Base-by-base conservation (phyloP, 768 basidiomycete genomes). In the Pulveroboletus sp. region DNA sequence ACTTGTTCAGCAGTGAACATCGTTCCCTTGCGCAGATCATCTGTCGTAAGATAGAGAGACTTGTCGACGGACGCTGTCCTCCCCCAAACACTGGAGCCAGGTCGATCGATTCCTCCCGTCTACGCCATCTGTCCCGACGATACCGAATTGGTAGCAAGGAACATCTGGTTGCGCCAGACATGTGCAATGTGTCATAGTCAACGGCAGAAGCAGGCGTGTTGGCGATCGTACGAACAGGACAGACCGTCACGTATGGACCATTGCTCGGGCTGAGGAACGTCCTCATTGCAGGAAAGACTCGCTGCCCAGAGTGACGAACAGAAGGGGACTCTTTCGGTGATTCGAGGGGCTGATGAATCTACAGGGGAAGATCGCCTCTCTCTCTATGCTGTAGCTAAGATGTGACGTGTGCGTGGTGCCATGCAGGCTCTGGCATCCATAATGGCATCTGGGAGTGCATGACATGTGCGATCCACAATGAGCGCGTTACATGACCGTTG, bases 141-240 rank as follows among this genome's bases (percentile, higher is more conserved):
- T 10, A 12, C 77, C 77, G 40, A 77, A 78, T 61, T 85, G 17
- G 82, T 83, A 3, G 82, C 81, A 17, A 86, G 71, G 66, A 84
- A 85, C 17, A 81, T 78, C 12, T 77, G 66, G 46, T 56, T 58
- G 14, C 76, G 66, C 66, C 70, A 14, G 76, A 75, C 9, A 83
- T 57, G 6, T 79, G 81, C 83, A 84, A 84, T 6, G 74, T 66
- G 6, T 84, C 84, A 50, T 78, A 82, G 2, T 83, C 82, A 10
- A 86, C 72, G 18, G 76, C 76, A 7, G 74, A 69, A 7, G 54
- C 41, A 1, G 32, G 30, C n/a, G 81, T 49, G 38, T 46, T 28
- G 24, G 78, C 79, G 24, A 85, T 73, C 46, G 67, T 75, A 43
- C 73, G 74, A 49, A 67, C 71, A 24, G 66, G 73, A 49, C 67